These are phyloP conservation scores for Setaria italica DNA, from an alignment of 202 grass and related monocot genomes.

Conservation along the genomic window DNA sequence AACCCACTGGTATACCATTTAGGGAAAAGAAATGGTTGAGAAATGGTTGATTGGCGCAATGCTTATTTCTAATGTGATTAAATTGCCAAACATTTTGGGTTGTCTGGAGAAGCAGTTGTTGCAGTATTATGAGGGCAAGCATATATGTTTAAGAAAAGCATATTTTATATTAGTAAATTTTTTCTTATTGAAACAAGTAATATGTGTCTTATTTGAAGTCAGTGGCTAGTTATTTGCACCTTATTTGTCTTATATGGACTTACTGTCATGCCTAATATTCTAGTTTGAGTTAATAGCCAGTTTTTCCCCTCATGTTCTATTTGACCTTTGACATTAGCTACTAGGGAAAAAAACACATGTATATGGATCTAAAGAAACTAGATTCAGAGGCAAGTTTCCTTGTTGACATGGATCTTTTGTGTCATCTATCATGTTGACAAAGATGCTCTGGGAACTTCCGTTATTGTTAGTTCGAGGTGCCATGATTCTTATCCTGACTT, in stretches of 20 bases:
- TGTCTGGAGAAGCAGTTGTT: not conserved
- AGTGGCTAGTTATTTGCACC: not conserved
- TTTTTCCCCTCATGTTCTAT: not conserved
- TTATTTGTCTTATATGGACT: not conserved
- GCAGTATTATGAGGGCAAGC: not conserved
- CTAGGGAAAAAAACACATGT: not conserved
- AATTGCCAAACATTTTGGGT: not conserved
- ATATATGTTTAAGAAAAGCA: not conserved
- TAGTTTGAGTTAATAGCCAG: not conserved
- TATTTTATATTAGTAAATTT: conserved; percentile 5
- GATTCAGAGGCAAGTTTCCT: not conserved
- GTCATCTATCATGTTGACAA: not conserved
- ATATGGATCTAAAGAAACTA: not conserved
- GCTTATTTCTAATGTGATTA: not conserved
- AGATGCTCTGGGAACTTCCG: not conserved
- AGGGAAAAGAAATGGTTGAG: not conserved
- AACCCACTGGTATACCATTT: not conserved
- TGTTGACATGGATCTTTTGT: not conserved
- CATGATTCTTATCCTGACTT: not conserved
- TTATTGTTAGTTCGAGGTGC: not conserved
- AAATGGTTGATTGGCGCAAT: not conserved
- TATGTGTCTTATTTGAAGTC: not conserved
- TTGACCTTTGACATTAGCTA: not conserved
- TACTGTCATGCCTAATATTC: not conserved
- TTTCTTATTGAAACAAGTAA: not conserved